phyloP scores from a whole-genome alignment of 441 rosid species.

The Jatropha multifida region DNA sequence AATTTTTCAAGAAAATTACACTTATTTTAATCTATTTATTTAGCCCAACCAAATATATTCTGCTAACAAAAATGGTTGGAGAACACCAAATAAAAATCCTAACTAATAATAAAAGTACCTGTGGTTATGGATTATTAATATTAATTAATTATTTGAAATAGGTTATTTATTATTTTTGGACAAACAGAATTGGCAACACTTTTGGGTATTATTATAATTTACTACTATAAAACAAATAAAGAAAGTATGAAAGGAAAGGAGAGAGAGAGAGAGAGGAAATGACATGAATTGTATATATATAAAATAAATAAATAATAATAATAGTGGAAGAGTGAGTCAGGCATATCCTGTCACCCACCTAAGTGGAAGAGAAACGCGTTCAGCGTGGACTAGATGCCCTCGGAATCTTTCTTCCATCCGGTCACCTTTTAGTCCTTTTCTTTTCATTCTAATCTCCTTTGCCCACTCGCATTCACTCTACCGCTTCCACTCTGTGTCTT shows the following conservation, averaged over 20 bases:
- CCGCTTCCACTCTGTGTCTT: too few relatives aligned
- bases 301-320: background rate
- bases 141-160: too few relatives aligned
- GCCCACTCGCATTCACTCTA: slow-evolving; percentile 6
- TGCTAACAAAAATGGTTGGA: too few relatives aligned
- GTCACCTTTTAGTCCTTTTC: slow-evolving; percentile 5
- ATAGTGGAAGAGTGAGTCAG: slow-evolving; percentile 37
- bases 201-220: background rate
- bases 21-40: too few relatives aligned
- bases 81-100: too few relatives aligned
- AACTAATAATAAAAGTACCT: too few relatives aligned
- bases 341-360: slow-evolving; percentile 46
- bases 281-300: background rate
- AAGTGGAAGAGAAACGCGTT: slow-evolving; percentile 27
- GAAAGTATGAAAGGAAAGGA: too few relatives aligned
- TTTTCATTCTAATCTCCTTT: background rate
- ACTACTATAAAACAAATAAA: background rate
- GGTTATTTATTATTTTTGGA: background rate
- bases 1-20: too few relatives aligned
- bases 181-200: background rate
- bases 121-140: too few relatives aligned
- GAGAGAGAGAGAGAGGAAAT: too few relatives aligned
- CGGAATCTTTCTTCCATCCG: background rate
- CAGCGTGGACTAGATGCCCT: slow-evolving; percentile 14
- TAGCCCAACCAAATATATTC: too few relatives aligned